A percentile compares a stretch with the other conserved stretches of the same genome.
Evolutionary conservation across 2,329 filamentous ascomycete species (phyloP).

Genomic region (Dactylellina haptotyla): DNA sequence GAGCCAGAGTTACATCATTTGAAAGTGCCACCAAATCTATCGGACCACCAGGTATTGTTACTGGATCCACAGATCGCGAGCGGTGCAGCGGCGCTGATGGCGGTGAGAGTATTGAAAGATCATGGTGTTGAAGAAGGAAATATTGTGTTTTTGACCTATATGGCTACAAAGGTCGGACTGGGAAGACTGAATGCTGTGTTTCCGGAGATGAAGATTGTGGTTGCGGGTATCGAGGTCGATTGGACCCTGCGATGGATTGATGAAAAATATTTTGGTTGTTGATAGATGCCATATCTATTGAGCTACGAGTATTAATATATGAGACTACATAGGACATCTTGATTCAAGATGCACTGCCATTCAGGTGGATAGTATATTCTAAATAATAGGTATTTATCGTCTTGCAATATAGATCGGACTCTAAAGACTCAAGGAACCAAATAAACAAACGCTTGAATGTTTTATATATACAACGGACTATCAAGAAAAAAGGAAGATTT

Average conservation of each 20-base stretch:
- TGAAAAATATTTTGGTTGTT: conserved; percentile 58
- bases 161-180: conserved; percentile 83
- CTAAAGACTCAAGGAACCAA: too few relatives aligned
- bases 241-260: conserved; percentile 78
- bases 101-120: conserved; percentile 92
- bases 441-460: conserved; percentile 5
- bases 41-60: conserved; percentile 79
- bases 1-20: conserved; percentile 94
- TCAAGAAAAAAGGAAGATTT: conserved; percentile 14
- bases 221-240: conserved; percentile 81
- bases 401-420: background rate
- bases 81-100: conserved; percentile 88
- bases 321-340: too few relatives aligned
- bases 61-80: conserved; percentile 95
- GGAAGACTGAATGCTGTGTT: conserved; percentile 89
- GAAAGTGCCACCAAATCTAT: conserved; percentile 78
- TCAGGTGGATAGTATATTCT: too few relatives aligned
- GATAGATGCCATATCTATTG: conserved; percentile 16
- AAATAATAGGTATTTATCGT: too few relatives aligned
- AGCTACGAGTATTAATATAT: too few relatives aligned
- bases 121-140: conserved; percentile 85
- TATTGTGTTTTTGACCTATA: conserved; percentile 93
- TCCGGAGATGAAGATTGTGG: conserved; percentile 84
- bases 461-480: conserved; percentile 30
- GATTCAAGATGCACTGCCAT: too few relatives aligned